phyloP scores from a whole-genome alignment of 805 yeast genomes.

The Metschnikowia lachancei region DNA sequence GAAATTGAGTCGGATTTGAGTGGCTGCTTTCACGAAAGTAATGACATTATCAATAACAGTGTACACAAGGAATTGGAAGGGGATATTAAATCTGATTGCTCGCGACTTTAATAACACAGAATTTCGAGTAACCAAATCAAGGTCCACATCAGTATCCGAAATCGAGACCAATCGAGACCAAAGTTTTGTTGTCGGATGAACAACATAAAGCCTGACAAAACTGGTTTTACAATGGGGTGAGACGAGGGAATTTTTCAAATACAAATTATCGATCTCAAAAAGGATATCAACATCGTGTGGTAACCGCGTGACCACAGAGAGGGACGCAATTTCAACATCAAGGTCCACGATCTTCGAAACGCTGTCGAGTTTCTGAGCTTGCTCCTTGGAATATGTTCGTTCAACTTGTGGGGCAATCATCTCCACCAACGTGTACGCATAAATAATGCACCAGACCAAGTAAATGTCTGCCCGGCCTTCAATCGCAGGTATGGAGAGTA shows the following conservation, averaged over 20 bases:
- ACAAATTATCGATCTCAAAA: constrained; percentile 42
- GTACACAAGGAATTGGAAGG: constrained; percentile 72
- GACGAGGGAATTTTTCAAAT: constrained; percentile 24
- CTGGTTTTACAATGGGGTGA: constrained; percentile 33
- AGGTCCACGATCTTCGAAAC: constrained; percentile 25
- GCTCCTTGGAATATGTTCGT: constrained; percentile 27
- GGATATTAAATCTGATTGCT: constrained; percentile 55
- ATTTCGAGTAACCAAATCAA: constrained; percentile 14
- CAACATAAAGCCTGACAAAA: constrained; percentile 45
- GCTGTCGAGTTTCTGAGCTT: constrained; percentile 23
- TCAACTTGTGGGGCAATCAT: constrained; percentile 34
- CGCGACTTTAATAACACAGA: constrained; percentile 21
- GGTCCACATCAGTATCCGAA: constrained; percentile 26
- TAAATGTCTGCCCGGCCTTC: constrained; percentile 41
- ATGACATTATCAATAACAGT: constrained; percentile 77
- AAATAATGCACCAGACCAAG: constrained; percentile 41
- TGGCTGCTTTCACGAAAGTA: constrained; percentile 61
- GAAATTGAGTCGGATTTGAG: constrained; percentile 56
- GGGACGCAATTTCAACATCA: constrained; percentile 31
- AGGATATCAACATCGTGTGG: constrained; percentile 49
- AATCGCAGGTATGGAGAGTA: constrained; percentile 33
- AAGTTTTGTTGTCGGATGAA: constrained; percentile 46
- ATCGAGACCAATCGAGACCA: constrained; percentile 42
- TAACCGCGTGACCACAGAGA: constrained; percentile 41
- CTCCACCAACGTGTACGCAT: constrained; percentile 35